These are phyloP conservation scores for Curvularia eragrostidis DNA, from an alignment of 2,329 filamentous ascomycete species.

Conservation along the genomic window DNA sequence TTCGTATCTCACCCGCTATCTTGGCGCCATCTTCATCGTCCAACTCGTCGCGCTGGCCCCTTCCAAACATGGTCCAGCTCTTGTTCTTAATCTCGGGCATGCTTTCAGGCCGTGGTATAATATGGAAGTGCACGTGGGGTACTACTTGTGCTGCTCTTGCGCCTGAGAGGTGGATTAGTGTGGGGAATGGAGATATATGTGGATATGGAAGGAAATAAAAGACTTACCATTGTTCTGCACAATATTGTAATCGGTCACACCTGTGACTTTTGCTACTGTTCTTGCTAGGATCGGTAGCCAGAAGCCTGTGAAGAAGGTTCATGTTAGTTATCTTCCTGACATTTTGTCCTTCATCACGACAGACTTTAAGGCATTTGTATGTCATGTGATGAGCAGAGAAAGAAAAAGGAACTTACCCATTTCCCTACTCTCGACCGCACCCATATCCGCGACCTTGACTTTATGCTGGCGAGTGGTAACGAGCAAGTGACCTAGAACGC, in stretches of 20 bases:
- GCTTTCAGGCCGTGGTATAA: conserved; percentile 78
- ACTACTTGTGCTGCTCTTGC: conserved; percentile 90
- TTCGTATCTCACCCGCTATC: conserved; percentile 62
- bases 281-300: conserved; percentile 74
- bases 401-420: conserved; percentile 62
- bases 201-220: background rate
- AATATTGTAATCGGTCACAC: conserved; percentile 88
- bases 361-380: background rate
- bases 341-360: background rate
- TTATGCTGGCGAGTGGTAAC: conserved; percentile 80
- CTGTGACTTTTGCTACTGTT: conserved; percentile 72
- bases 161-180: conserved; percentile 53
- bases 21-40: conserved; percentile 74
- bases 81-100: conserved; percentile 60
- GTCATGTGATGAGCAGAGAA: background rate
- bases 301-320: conserved; percentile 47
- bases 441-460: conserved; percentile 77
- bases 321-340: background rate
- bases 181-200: background rate
- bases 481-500: conserved; percentile 68
- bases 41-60: conserved; percentile 73
- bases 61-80: conserved; percentile 84
- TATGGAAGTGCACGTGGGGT: conserved; percentile 91
- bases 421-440: conserved; percentile 67
- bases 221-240: conserved; percentile 85